Conservation (phyloP, 2,329 filamentous ascomycete species). For the Penicillium sp. region DNA sequence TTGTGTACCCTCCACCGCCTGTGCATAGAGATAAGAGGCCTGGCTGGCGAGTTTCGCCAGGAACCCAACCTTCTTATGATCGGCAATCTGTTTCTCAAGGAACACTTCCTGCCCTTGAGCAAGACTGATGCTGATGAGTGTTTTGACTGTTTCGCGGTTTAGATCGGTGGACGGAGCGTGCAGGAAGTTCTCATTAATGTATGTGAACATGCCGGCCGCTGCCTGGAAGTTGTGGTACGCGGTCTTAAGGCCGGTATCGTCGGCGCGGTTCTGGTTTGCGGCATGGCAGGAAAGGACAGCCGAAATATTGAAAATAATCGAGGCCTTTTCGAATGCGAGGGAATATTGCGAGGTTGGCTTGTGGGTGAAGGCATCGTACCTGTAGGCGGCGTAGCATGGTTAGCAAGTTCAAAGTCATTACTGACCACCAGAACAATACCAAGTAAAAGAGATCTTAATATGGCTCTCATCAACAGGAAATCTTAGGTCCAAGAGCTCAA, state of each 20-base stretch:
- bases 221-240: slow-evolving; percentile 98
- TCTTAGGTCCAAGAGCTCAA: slow-evolving; percentile 89
- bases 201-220: slow-evolving; percentile 98
- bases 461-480: slow-evolving; percentile 99
- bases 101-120: slow-evolving; percentile 98
- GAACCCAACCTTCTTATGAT: slow-evolving; percentile 89
- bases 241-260: slow-evolving; percentile 91
- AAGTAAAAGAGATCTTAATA: slow-evolving; percentile 98
- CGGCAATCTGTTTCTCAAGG: slow-evolving; percentile 90
- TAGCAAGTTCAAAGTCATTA: slow-evolving; percentile 5
- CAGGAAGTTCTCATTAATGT: slow-evolving; percentile 99
- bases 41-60: slow-evolving; percentile 93
- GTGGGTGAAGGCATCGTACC: slow-evolving; percentile 99
- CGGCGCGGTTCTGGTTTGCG: slow-evolving; percentile 86
- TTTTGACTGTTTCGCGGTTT: slow-evolving; percentile 94
- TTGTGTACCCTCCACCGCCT: slow-evolving; percentile 87
- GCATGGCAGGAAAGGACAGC: slow-evolving; percentile 96
- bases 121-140: slow-evolving; percentile 87
- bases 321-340: slow-evolving; percentile 96
- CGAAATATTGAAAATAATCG: slow-evolving; percentile 99
- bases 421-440: slow-evolving; percentile 59
- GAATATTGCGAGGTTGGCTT: slow-evolving; percentile 97
- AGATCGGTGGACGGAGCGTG: slow-evolving; percentile 96
- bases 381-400: slow-evolving; percentile 42
- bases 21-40: slow-evolving; percentile 82